A percentile compares a stretch with the other conserved stretches of the same genome.
phyloP scores from a whole-genome alignment of 441 rosid genomes.

The Daphne laureola region DNA sequence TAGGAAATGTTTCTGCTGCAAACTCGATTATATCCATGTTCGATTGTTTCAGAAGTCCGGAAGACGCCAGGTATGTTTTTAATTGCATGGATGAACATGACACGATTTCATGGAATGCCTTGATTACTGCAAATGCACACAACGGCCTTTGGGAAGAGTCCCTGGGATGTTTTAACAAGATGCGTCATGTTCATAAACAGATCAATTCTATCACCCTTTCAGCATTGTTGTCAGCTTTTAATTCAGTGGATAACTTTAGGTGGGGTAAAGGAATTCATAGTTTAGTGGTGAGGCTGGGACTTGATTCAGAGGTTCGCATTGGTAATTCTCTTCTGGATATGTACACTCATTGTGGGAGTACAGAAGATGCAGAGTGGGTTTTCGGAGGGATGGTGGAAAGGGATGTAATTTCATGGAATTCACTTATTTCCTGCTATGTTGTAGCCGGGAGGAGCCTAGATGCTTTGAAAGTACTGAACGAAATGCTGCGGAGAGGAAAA shows the following conservation, averaged over 20 bases:
- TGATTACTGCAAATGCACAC: slow-evolving; percentile 45
- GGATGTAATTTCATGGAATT: slow-evolving; percentile 80
- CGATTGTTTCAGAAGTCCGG: slow-evolving; percentile 39
- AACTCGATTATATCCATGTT: slow-evolving; percentile 79
- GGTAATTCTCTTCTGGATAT: slow-evolving; percentile 64
- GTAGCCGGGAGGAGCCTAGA: slow-evolving; percentile 47
- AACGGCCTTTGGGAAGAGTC: slow-evolving; percentile 46
- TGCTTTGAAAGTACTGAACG: slow-evolving; percentile 39
- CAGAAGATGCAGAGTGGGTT: slow-evolving; percentile 51
- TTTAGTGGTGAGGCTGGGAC: slow-evolving; percentile 49
- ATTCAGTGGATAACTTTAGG: slow-evolving; percentile 47
- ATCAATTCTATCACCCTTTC: slow-evolving; percentile 64
- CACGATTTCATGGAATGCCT: slow-evolving; percentile 79
- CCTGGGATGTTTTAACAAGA: slow-evolving; percentile 34
- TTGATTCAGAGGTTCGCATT: slow-evolving; percentile 40
- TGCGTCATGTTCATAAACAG: slow-evolving; percentile 43
- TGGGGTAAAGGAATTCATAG: slow-evolving; percentile 77
- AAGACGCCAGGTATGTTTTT: slow-evolving; percentile 46
- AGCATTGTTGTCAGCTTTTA: slow-evolving; percentile 46
- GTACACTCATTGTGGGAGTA: slow-evolving; percentile 58
- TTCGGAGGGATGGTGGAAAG: slow-evolving; percentile 52
- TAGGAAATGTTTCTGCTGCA: slow-evolving; percentile 46
- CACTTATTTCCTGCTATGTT: slow-evolving; percentile 52
- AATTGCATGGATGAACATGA: slow-evolving; percentile 48
- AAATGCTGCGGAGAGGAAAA: slow-evolving; percentile 33